Conservation (phyloP, 2,329 filamentous ascomycete species). For the Ascochyta viciae-villosae region DNA sequence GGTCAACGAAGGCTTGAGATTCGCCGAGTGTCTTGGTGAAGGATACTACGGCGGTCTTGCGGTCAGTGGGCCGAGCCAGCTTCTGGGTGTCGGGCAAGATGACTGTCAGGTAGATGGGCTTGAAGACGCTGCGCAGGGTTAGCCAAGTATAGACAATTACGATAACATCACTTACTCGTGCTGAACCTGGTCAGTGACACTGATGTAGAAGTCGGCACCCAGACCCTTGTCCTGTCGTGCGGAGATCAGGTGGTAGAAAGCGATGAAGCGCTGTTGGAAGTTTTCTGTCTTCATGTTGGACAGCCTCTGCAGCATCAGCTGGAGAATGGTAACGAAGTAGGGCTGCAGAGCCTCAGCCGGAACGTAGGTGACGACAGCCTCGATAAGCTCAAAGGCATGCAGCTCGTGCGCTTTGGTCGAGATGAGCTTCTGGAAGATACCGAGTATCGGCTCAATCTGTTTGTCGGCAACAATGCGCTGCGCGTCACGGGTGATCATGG, state of each 20-base stretch:
- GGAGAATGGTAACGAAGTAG: slow-evolving; percentile 82
- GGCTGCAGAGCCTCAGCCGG: slow-evolving; percentile 75
- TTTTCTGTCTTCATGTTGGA: slow-evolving; percentile 79
- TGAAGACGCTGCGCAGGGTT: slow-evolving; percentile 68
- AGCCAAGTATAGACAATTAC: slow-evolving; percentile 12
- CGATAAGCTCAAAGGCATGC: slow-evolving; percentile 88
- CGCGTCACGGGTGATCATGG: slow-evolving; percentile 80
- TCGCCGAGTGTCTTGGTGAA: slow-evolving; percentile 91
- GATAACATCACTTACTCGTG: slow-evolving; percentile 56
- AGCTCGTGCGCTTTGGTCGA: slow-evolving; percentile 82
- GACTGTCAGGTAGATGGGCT: slow-evolving; percentile 82
- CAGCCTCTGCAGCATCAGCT: slow-evolving; percentile 78
- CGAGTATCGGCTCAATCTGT: slow-evolving; percentile 86
- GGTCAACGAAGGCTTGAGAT: slow-evolving; percentile 80
- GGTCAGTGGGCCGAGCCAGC: slow-evolving; percentile 83
- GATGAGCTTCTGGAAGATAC: slow-evolving; percentile 92
- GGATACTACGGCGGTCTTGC: slow-evolving; percentile 91
- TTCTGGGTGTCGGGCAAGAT: slow-evolving; percentile 90
- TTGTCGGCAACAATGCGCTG: slow-evolving; percentile 77
- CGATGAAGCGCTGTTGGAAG: slow-evolving; percentile 85
- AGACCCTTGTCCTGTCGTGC: slow-evolving; percentile 81
- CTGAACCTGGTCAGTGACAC: slow-evolving; percentile 82
- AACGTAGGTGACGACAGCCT: slow-evolving; percentile 77
- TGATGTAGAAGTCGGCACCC: slow-evolving; percentile 91
- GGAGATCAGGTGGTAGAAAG: slow-evolving; percentile 92